These are phyloP conservation scores for Tulasnella sp. DNA, from an alignment of 768 basidiomycete genomes.

Conservation along the genomic window DNA sequence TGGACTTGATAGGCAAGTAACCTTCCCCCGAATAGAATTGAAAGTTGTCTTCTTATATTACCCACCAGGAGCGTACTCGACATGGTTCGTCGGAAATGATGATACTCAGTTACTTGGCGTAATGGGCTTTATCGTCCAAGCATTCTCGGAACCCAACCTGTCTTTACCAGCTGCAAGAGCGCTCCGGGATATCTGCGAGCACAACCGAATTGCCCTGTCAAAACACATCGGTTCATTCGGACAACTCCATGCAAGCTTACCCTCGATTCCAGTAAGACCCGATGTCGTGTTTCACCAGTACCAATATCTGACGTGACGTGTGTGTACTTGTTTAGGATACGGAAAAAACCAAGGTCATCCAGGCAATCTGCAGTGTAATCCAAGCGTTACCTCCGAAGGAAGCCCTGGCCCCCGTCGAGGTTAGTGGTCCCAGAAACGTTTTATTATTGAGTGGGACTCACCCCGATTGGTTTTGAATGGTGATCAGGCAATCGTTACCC, in stretches of 20 bases:
- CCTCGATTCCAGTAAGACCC: constrained; percentile 51
- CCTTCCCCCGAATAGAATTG: background rate
- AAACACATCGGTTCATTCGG: constrained; percentile 77
- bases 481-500: constrained; percentile 54
- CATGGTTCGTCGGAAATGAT: constrained; percentile 58
- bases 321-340: constrained; percentile 48
- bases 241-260: constrained; percentile 64
- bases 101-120: constrained; percentile 36
- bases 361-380: constrained; percentile 86
- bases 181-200: constrained; percentile 76
- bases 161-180: constrained; percentile 68
- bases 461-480: constrained; percentile 4
- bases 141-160: constrained; percentile 49
- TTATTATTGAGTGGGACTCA: background rate
- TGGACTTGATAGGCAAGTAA: constrained; percentile 57
- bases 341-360: constrained; percentile 80
- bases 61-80: constrained; percentile 50
- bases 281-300: background rate
- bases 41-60: background rate
- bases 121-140: constrained; percentile 55
- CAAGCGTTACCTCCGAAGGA: constrained; percentile 74
- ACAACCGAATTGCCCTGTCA: constrained; percentile 72
- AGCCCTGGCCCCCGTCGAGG: constrained; percentile 65
- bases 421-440: constrained; percentile 23
- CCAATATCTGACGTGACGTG: background rate